Evolutionary conservation across 495 filamentous ascomycete genomes (phyloP), one percentile per base, ranked within the genome.

Genomic region (Penicillium turbatum): DNA sequence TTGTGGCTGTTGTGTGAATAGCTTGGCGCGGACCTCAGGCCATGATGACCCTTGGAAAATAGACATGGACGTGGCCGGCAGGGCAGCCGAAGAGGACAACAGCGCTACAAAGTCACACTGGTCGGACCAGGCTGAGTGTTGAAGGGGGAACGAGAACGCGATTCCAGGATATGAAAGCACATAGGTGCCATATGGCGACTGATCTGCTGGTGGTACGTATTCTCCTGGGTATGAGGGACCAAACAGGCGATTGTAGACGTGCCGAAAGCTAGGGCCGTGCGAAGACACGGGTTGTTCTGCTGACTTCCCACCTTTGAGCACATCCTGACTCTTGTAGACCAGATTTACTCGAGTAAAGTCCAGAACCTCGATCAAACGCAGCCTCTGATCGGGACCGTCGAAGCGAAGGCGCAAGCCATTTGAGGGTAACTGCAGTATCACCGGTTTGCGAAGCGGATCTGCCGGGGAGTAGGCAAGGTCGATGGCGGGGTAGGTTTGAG

Each of bases 191-290:
- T 77, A 80, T 6, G 78, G 79, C 9, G 82, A 75, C 21, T 71
- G 61, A 24, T 72, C 65, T 32, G 72, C 48, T 7, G 83, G 83
- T 17, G 86, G 77, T 26, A 95, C 73, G 56, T 92, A 97, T 74
- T 98, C 93, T 31, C 93, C 93, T 3, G 88, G 85, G 64, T 91
- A 96, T 0, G 92, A 92, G 12, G 90, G 90, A 0, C 93, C 93
- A 63, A 98, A 85, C 4, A 96, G 77, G 43, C 87, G 85, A 47
- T 93, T 88, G 69, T 97, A 97, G 50, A 98, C 86, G 71, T 95
- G 90, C 36, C 86, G 83, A 66, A 97, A 97, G 30, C 81, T 83
- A 5, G 93, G 93, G 5, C 92, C 89, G 5, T 78, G 72, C 3
- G 77, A 54, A 35, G 68, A 69, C 5, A 69, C 47, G 13, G 67